These are phyloP conservation scores for Saccharomycopsis babjevae DNA, from an alignment of 805 yeast species.

Conservation along the genomic window DNA sequence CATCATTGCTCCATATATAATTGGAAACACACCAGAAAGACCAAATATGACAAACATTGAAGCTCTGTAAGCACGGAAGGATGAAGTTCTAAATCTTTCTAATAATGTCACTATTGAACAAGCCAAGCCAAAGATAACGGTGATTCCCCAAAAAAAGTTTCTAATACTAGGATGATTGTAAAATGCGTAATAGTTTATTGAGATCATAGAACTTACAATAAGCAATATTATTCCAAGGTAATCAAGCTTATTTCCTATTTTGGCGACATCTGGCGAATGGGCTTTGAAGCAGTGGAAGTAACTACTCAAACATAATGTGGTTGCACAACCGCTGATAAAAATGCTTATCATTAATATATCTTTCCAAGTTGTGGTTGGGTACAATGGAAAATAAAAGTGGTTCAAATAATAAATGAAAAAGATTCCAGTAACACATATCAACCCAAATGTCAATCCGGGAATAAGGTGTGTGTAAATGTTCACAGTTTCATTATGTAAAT, in stretches of 20 bases:
- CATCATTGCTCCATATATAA: conserved; percentile 38
- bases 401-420: conserved; percentile 14
- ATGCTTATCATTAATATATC: conserved; percentile 27
- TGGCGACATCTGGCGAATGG: conserved; percentile 47
- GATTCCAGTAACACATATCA: conserved; percentile 23
- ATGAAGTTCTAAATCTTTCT: conserved; percentile 55
- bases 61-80: conserved; percentile 72
- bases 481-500: conserved; percentile 61
- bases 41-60: conserved; percentile 74
- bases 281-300: conserved; percentile 58
- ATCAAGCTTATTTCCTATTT: conserved; percentile 59
- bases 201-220: conserved; percentile 53
- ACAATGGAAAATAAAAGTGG: conserved; percentile 24
- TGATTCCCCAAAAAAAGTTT: conserved; percentile 32
- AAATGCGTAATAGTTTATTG: conserved; percentile 38
- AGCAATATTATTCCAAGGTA: conserved; percentile 65
- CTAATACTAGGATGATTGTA: conserved; percentile 34
- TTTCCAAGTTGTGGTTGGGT: conserved; percentile 41
- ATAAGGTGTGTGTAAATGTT: conserved; percentile 60
- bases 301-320: conserved; percentile 54
- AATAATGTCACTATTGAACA: conserved; percentile 58
- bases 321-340: conserved; percentile 43
- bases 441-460: conserved; percentile 28
- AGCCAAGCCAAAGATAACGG: conserved; percentile 43
- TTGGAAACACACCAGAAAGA: conserved; percentile 63